phyloP scores from a whole-genome alignment of 2,329 filamentous ascomycete species.

The Lecanosticta acicola region DNA sequence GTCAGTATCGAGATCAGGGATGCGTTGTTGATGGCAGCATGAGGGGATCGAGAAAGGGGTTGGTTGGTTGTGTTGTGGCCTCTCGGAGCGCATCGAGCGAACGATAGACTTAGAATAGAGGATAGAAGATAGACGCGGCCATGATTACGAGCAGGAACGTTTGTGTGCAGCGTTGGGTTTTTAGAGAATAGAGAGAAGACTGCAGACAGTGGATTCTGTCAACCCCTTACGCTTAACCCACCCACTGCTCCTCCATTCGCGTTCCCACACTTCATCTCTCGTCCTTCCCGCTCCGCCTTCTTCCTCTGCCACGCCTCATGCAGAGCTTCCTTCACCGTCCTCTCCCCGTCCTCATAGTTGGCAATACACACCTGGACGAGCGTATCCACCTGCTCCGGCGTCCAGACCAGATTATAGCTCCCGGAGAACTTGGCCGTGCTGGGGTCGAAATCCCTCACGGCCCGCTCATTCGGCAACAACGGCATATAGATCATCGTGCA shows the following conservation, averaged over 20 bases:
- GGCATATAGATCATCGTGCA: conserved; percentile 33
- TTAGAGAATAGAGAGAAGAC: too few relatives aligned
- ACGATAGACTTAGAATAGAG: too few relatives aligned
- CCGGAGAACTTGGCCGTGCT: conserved; percentile 31
- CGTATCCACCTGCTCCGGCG: conserved; percentile 31
- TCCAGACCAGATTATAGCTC: conserved; percentile 33
- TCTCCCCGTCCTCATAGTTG: conserved; percentile 27
- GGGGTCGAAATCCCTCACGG: conserved; percentile 30
- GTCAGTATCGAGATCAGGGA: conserved; percentile 64
- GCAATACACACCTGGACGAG: conserved; percentile 26
- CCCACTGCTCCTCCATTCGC: neutral
- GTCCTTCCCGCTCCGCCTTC: conserved; percentile 16
- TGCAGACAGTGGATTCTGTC: too few relatives aligned
- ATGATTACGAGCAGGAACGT: too few relatives aligned
- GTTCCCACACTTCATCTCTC: neutral
- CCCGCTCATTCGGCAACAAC: conserved; percentile 30
- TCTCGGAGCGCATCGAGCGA: too few relatives aligned
- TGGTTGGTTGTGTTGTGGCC: too few relatives aligned
- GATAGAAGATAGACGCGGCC: too few relatives aligned
- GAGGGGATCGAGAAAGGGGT: neutral
- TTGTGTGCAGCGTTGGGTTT: too few relatives aligned
- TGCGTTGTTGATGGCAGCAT: conserved; percentile 48
- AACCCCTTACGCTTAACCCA: too few relatives aligned
- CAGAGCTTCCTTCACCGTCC: conserved; percentile 23
- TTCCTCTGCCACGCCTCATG: conserved; percentile 23